Evolutionary conservation across 1,284 basidiomycete genomes (phyloP), one percentile per base, ranked within the genome.

Genomic region (Leccinum huronense): DNA sequence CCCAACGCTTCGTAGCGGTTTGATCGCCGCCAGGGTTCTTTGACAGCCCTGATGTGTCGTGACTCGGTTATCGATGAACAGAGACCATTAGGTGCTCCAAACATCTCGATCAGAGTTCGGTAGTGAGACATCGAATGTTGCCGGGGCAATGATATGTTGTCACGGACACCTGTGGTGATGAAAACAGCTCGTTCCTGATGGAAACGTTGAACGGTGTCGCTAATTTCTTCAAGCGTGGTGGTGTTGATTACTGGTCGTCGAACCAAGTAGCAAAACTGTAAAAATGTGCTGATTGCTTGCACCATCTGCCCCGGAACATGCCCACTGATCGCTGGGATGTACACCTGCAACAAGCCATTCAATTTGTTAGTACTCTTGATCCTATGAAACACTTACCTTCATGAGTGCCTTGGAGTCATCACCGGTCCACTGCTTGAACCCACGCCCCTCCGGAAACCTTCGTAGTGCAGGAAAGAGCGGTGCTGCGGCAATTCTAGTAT

Each of bases 271-370:
- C 30, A 31, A 9, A 33, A 55, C 7, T 55, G 13, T 11, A 62
- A 8, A 16, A 62, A 62, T 0, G 56, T 8, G 6, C n/a, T 16
- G 5, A 62, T 58, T 1, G 42, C 42, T 2, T 2, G 5, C 14
- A 58, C 56, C 55, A 62, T 48, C 9, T 62, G 40, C n/a, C 30
- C 55, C 7, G 60, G 60, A 6, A 62, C 56, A 58, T 62, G 38
- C 2, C 19, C 55, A 2, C 11, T 5, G 10, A 62, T 59, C 14
- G 42, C 58, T 51, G 31, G 31, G 7, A 59, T 11, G 31, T 59
- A 59, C 6, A 59, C 58, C 58, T 59, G 30, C 13, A 55, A 13
- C 9, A 9, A 27, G 14, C 4, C 3, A 33, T 55, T 55, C 53
- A 54, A 13, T 31, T n/a, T 10, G 11, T 48, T 11, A 30, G 27